A percentile compares a stretch with the other conserved stretches of the same genome.
Evolutionary conservation across 1,284 basidiomycete genomes (phyloP).

Genomic region (Sporisorium graminicola): DNA sequence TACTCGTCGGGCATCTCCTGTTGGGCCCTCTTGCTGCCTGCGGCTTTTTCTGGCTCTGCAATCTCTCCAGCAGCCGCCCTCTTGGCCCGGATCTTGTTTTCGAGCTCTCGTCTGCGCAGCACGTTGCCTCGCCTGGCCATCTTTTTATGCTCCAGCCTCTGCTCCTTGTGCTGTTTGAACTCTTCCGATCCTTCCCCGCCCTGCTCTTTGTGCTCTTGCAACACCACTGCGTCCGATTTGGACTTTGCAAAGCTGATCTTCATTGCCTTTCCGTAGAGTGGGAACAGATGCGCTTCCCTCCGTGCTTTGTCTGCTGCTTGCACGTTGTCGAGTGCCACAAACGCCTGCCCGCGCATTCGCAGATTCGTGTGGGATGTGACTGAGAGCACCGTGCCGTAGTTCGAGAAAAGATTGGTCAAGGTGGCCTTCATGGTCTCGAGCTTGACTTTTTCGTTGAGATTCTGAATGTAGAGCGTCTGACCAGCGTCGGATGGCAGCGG

Average conservation of each 20-base stretch:
- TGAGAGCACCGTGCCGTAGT: conserved; percentile 90
- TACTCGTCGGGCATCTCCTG: conserved; percentile 93
- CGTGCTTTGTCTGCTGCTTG: conserved; percentile 87
- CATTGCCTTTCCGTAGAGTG: conserved; percentile 94
- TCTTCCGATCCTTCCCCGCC: conserved; percentile 29
- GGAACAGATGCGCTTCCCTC: conserved; percentile 92
- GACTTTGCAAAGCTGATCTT: conserved; percentile 85
- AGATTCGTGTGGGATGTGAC: conserved; percentile 92
- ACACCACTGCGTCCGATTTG: conserved; percentile 87
- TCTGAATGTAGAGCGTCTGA: conserved; percentile 95
- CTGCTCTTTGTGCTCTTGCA: conserved; percentile 29
- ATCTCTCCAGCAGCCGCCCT: conserved; percentile 50
- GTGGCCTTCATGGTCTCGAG: conserved; percentile 87
- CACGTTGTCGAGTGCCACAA: conserved; percentile 87
- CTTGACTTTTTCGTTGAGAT: conserved; percentile 96
- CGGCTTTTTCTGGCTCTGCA: conserved; percentile 28
- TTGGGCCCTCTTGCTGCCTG: conserved; percentile 41
- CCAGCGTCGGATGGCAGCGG: conserved; percentile 41
- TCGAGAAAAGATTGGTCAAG: conserved; percentile 87
- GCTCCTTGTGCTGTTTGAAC: conserved; percentile 75
- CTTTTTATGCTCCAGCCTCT: conserved; percentile 55
- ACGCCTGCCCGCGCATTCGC: conserved; percentile 97
- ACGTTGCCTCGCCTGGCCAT: conserved; percentile 53
- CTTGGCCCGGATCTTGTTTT: conserved; percentile 52
- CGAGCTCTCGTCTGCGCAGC: conserved; percentile 47